Base-by-base conservation (phyloP, 1,139 yeast species). In the Protomyces inundatus region DNA sequence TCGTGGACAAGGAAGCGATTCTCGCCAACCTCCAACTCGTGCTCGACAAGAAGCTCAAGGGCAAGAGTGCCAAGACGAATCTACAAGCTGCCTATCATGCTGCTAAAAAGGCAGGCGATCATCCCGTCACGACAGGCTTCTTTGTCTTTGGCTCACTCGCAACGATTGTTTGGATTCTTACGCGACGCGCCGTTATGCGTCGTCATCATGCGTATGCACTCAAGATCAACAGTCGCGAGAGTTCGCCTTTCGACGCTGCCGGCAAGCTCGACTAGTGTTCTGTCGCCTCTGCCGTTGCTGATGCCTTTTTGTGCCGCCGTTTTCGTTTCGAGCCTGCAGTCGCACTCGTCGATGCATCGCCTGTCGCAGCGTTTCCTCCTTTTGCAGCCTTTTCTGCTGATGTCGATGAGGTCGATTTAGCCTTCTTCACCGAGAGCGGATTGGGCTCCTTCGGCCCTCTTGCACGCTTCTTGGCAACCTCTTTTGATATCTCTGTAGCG, bases 21-120 rank as follows among this genome's bases (percentile, higher is more conserved):
- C 63, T 75, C 14, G 75, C 72, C 34, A 69, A 73, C n/a, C 56
- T 74, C 35, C 70, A 69, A 46, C 66, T 67, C 3, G 69, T 72
- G 46, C 42, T 71, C 33, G 66, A 68, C 37, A 69, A 68, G 36
- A 66, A 68, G 53, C 66, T 73, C 53, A 68, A 67, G 30, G 69
- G 74, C 16, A 71, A 70, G 64, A 68, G 73, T 35, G 65, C 69
- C 2, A 66, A 68, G 16, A 61, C 61, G 52, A 51, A 61, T 23
- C 66, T 67, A 42, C 64, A 65, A 16, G 64, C 58, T 35, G 57
- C 67, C 40, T 54, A 64, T 33, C 58, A 61, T 14, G 57, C 65
- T 16, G 48, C 62, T 6, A 54, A 65, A 51, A 50, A 50, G 12
- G 54, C 54, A 7, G 58, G 64, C 6, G 56, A 55, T 14, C 62